These are phyloP conservation scores for Alnus glutinosa DNA, from an alignment of 306 rosid genomes.

Conservation along the genomic window DNA sequence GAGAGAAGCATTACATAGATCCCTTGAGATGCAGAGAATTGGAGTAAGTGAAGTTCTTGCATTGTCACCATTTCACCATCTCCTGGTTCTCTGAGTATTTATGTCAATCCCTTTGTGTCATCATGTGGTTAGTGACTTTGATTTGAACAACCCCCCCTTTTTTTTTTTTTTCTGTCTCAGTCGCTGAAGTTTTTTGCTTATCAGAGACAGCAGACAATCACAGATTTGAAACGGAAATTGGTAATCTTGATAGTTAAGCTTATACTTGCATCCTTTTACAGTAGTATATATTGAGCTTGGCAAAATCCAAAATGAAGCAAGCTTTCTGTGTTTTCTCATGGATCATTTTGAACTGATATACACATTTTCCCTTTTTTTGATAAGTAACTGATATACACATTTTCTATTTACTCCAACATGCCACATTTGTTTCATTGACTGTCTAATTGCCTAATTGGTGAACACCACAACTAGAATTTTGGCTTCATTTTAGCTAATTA, in stretches of 20 bases:
- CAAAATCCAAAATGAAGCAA: conserved; percentile 3
- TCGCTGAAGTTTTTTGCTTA: conserved; percentile 71
- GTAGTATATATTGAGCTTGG: conserved; percentile 1
- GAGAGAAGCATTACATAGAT: conserved; percentile 69
- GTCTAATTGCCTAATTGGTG: conserved; percentile 10
- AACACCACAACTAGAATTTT: not conserved
- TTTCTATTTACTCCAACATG: conserved; percentile 8
- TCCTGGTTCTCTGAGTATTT: conserved; percentile 16
- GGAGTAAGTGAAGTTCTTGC: conserved; percentile 60
- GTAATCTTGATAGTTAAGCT: conserved; percentile 35
- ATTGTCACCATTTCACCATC: conserved; percentile 15
- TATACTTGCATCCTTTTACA: conserved; percentile 7
- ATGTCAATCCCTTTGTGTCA: not conserved
- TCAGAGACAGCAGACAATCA: conserved; percentile 49
- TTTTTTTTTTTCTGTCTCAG: conserved; percentile 42
- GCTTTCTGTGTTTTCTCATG: not conserved
- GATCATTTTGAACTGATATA: conserved; percentile 16
- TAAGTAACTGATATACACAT: not conserved
- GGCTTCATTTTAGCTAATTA: conserved; percentile 15
- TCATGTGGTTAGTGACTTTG: conserved; percentile 1
- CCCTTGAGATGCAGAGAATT: conserved; percentile 79
- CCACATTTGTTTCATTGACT: conserved; percentile 12
- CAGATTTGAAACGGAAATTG: conserved; percentile 64
- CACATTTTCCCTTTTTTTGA: no score
- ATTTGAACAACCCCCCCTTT: no score